phyloP scores from a whole-genome alignment of 257 asterid genomes.

The Prunella vulgaris region DNA sequence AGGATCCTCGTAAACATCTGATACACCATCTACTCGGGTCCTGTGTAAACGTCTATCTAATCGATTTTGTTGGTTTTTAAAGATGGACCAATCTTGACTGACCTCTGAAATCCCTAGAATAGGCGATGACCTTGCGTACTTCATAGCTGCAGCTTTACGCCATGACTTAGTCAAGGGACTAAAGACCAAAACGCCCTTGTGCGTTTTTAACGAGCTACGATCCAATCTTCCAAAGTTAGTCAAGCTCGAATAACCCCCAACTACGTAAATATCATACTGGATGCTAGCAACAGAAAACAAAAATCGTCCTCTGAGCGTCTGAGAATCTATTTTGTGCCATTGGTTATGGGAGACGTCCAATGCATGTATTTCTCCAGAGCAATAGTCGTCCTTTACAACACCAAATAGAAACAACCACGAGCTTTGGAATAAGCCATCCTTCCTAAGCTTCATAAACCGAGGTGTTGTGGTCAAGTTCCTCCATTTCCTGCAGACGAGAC shows the following conservation, averaged over 20 bases:
- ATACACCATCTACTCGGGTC: conserved; percentile 61
- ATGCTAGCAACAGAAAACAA: conserved; percentile 70
- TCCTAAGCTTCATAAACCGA: conserved; percentile 75
- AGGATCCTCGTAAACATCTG: conserved; percentile 95
- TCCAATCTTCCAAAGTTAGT: conserved; percentile 80
- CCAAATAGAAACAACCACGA: conserved; percentile 91
- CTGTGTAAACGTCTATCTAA: conserved; percentile 51
- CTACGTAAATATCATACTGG: conserved; percentile 58
- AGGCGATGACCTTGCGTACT: conserved; percentile 78
- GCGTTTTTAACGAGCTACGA: conserved; percentile 79
- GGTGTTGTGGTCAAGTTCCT: conserved; percentile 57
- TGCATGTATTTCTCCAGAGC: conserved; percentile 87
- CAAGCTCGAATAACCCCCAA: conserved; percentile 96
- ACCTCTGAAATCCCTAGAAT: conserved; percentile 71
- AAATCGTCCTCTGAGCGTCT: conserved; percentile 65
- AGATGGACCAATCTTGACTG: conserved; percentile 40
- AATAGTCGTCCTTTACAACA: conserved; percentile 67
- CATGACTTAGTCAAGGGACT: conserved; percentile 71
- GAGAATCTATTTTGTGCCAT: conserved; percentile 84
- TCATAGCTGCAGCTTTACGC: conserved; percentile 85
- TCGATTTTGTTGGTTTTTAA: conserved; percentile 55
- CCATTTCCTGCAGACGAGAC: conserved; percentile 94
- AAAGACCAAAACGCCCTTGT: conserved; percentile 72
- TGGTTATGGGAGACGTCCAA: conserved; percentile 61
- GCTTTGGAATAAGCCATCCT: conserved; percentile 60